Base-by-base conservation (phyloP, 495 filamentous ascomycete species). In the Tetracladium setigerum region DNA sequence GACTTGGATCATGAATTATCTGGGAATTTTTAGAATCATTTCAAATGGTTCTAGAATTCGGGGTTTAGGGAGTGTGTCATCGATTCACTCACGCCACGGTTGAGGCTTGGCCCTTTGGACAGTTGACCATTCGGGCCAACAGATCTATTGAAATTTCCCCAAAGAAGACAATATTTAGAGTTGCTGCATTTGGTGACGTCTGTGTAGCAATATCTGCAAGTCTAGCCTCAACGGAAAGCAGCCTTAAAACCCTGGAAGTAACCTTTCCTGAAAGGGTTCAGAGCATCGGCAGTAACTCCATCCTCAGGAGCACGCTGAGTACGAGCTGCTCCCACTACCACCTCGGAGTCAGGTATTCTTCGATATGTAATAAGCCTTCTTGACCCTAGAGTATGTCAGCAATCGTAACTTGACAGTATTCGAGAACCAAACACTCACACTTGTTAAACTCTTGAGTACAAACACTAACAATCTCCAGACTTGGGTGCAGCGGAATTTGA, bases 361-460 rank as follows among this genome's bases (percentile, higher is more conserved):
- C 79, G 71, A 61, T 97, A 97, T 0, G 87, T 94, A 39, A 97
- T 82, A 18, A 97, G 70, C 41, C 84, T 76, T 42, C 91, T 79
- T 32, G 88, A 87, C 91, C 89, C 57, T 59, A 84, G 89, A 41
- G 16, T 30, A 38, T 39, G 27, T 41, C 48, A 52, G 51, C 46
- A 33, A 49, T 12, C 4, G 12, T n/a, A n/a, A 11, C 37, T 5
- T 27, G 43, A 46, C 36, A 56, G 35, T 40, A 12, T 17, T 2
- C 33, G 43, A 45, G 47, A 30, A 51, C 32, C 33, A 17, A 54
- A 57, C 53, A 57, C 89, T 90, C 34, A 59, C 57, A 99, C 62
- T 86, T 90, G 55, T 83, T 86, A 52, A 99, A 99, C 3, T 72
- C 61, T 62, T 98, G 92, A 31, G 84, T 81, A 56, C 87, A 94